A percentile compares a stretch with the other conserved stretches of the same genome.
Conservation (phyloP, 2,329 filamentous ascomycete genomes). For the Sporothrix brasiliensis region DNA sequence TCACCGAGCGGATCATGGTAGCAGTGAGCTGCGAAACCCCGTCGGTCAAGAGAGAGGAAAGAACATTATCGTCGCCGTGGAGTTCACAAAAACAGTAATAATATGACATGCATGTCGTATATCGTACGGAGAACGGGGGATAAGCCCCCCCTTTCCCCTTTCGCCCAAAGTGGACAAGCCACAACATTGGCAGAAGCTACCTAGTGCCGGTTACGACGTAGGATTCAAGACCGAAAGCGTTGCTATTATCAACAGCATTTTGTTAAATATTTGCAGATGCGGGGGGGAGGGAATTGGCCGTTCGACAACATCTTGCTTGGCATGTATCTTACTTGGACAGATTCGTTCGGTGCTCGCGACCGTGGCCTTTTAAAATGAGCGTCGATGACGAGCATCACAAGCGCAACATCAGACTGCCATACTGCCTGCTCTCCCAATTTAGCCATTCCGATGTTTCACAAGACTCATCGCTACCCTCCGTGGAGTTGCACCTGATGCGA, state of each 20-base stretch:
- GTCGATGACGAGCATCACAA: not conserved
- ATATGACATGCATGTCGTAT: not conserved
- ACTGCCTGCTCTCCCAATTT: not conserved
- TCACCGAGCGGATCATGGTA: not conserved
- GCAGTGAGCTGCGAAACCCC: not conserved
- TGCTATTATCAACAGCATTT: too few species aligned
- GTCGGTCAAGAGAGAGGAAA: not conserved
- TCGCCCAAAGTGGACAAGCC: too few species aligned
- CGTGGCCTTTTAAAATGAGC: not conserved
- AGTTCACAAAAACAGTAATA: not conserved
- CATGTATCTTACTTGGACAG: not conserved
- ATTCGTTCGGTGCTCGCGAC: not conserved
- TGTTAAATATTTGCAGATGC: not conserved
- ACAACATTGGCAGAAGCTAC: too few species aligned
- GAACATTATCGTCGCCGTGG: not conserved
- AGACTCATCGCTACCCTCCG: not conserved
- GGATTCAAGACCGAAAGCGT: not conserved
- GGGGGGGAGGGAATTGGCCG: not conserved
- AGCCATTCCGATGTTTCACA: not conserved
- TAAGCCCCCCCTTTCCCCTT: too few species aligned
- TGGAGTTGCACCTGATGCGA: not conserved
- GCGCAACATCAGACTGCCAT: not conserved
- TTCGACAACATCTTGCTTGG: not conserved
- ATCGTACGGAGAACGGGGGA: too few species aligned
- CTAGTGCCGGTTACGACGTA: not conserved